Percentiles rank a stretch among this genome's conserved stretches.
Evolutionary conservation across 257 asterid genomes (phyloP).

Genomic region (Dorcoceras hygrometricum): DNA sequence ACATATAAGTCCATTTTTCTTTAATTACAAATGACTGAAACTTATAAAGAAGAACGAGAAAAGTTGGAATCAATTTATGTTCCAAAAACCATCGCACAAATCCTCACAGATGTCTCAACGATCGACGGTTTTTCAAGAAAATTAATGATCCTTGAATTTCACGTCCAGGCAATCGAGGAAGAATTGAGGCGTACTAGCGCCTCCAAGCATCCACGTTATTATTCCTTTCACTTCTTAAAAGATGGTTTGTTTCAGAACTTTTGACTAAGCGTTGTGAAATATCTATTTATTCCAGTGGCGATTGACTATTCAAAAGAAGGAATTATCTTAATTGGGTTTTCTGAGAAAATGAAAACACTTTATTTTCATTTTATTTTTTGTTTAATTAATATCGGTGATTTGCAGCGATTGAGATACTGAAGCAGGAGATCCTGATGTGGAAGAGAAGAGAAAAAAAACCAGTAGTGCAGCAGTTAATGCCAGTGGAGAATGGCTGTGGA

Average conservation of each 20-base stretch:
- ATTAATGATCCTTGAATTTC: slow-evolving; percentile 23
- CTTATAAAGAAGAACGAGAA: slow-evolving; percentile 25
- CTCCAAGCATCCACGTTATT: slow-evolving; percentile 34
- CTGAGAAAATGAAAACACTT: too few species aligned
- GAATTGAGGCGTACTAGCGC: slow-evolving; percentile 32
- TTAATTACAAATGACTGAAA: slow-evolving; percentile 23
- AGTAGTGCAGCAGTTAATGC: slow-evolving; percentile 10
- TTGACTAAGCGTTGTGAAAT: too few species aligned
- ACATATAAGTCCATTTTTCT: not conserved
- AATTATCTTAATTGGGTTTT: too few species aligned
- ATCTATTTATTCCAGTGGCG: too few species aligned
- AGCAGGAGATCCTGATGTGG: slow-evolving; percentile 10
- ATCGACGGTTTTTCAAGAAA: slow-evolving; percentile 28
- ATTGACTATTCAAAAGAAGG: too few species aligned
- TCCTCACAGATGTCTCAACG: slow-evolving; percentile 30
- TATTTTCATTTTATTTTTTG: too few species aligned
- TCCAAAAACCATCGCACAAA: slow-evolving; percentile 31
- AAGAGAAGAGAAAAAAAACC: not conserved
- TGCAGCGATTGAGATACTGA: slow-evolving; percentile 15
- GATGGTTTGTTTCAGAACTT: slow-evolving; percentile 26
- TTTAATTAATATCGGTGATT: not conserved
- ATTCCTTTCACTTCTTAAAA: slow-evolving; percentile 31
- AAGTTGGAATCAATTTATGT: slow-evolving; percentile 24
- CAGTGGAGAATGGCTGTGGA: not conserved
- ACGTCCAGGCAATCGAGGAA: slow-evolving; percentile 29